phyloP scores from a whole-genome alignment of 2,329 filamentous ascomycete genomes.

The Herpotrichia juniperi region DNA sequence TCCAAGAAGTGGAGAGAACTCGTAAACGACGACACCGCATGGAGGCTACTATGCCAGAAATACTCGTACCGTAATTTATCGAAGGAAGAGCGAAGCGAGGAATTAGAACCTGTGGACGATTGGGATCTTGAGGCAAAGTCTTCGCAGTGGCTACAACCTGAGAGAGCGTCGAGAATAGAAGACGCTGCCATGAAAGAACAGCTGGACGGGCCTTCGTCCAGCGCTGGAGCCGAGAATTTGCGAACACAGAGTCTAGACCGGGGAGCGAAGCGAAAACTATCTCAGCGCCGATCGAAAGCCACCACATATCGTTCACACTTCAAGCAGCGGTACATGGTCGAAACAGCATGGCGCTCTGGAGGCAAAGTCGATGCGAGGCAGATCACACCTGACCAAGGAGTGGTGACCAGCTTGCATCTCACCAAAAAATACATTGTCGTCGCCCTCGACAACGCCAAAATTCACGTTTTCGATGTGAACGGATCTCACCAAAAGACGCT shows the following conservation, averaged over 20 bases:
- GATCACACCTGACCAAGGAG: conserved; percentile 94
- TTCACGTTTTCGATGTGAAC: conserved; percentile 94
- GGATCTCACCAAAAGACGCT: conserved; percentile 87
- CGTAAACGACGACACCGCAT: conserved; percentile 94
- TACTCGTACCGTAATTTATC: conserved; percentile 77
- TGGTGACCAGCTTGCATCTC: conserved; percentile 93
- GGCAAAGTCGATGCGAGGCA: conserved; percentile 83
- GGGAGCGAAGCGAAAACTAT: conserved; percentile 41
- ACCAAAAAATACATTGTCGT: conserved; percentile 97
- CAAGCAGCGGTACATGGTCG: conserved; percentile 95
- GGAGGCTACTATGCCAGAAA: conserved; percentile 96
- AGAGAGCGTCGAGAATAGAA: conserved; percentile 33
- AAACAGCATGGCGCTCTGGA: conserved; percentile 94
- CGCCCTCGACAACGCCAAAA: conserved; percentile 96
- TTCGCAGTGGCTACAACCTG: conserved; percentile 31
- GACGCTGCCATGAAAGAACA: conserved; percentile 32
- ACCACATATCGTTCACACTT: conserved; percentile 95
- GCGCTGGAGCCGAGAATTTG: conserved; percentile 54
- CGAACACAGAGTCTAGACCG: conserved; percentile 64
- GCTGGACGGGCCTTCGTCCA: conserved; percentile 43
- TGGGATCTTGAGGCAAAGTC: conserved; percentile 30
- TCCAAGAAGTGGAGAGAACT: conserved; percentile 93
- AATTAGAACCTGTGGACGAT: conserved; percentile 32
- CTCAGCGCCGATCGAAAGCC: conserved; percentile 62
- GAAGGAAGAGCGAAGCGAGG: conserved; percentile 48